Base-by-base conservation (phyloP, 495 filamentous ascomycete genomes). In the Thermothielavioides terrestris region DNA sequence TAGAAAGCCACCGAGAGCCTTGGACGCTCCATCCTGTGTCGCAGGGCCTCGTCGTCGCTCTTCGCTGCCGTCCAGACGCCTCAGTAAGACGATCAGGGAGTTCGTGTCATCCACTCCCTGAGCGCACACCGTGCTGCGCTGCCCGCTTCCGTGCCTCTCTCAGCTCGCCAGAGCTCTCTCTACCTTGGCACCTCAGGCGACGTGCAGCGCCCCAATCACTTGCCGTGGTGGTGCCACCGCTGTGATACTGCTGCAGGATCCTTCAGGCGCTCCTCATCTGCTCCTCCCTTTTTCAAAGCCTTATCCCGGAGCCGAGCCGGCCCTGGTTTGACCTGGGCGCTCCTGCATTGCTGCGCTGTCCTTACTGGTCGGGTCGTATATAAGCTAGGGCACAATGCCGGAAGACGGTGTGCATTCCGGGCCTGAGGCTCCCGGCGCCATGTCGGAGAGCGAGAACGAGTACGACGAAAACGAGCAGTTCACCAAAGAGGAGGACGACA, bases 401-500 rank as follows among this genome's bases (percentile, higher is more conserved):
- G 68, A 72, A 55, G 65, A 71, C 62, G 55, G 61, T 45, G 67
- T 66, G 31, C 64, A 63, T 57, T 57, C 68, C 57, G 70, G 64
- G 56, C 59, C 66, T 64, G 71, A 74, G 50, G 68, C 74, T 64
- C 77, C 74, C 57, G 76, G 74, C 66, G 68, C 67, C 53, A 71
- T 72, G 65, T 78, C 77, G 56, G 77, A 77, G 46, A 75, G 71
- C 56, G 73, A 77, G 52, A 75, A 75, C 67, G 73, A 77, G 59
- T 71, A 71, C 67, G 68, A 71, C 66, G 69, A 75, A 25, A 50
- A 39, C 23, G 68, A 71, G 25, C 56, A 57, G 21, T 51, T 50
- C 47, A 61, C 64, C 62, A 68, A 76, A 70, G 68, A 80, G 72
- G 66, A 78, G 64, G 65, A 77, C 70, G 81, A 81, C 57, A 77